Evolutionary conservation across 2,329 filamentous ascomycete genomes (phyloP).

Genomic region (Calonectria fujianensis): DNA sequence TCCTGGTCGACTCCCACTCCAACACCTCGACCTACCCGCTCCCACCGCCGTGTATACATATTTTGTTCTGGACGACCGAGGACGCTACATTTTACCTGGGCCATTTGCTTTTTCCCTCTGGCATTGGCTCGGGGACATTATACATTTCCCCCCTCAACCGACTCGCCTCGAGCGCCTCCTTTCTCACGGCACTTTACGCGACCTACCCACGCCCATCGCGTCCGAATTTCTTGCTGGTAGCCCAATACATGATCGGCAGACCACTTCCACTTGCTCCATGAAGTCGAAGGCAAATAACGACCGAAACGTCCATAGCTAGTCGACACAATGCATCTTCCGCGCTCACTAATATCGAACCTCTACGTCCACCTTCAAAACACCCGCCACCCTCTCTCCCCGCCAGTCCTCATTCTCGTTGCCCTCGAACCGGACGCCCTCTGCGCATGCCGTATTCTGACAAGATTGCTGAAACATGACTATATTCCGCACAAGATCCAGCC

Average conservation of each 20-base stretch:
- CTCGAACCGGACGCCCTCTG: slow-evolving; percentile 97
- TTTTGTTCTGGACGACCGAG: slow-evolving; percentile 26
- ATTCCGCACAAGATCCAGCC: slow-evolving; percentile 98
- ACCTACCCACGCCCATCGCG: slow-evolving; percentile 42
- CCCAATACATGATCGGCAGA: slow-evolving; percentile 33
- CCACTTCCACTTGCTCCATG: slow-evolving; percentile 50
- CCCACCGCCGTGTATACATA: slow-evolving; percentile 25
- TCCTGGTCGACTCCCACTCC: slow-evolving; percentile 25
- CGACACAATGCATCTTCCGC: slow-evolving; percentile 91
- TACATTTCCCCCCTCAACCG: not conserved
- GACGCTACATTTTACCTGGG: slow-evolving; percentile 33
- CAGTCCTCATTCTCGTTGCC: slow-evolving; percentile 92
- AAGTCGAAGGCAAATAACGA: slow-evolving; percentile 49
- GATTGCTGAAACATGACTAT: slow-evolving; percentile 96
- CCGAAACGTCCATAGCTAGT: slow-evolving; percentile 38
- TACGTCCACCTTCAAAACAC: slow-evolving; percentile 92
- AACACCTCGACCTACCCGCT: slow-evolving; percentile 19
- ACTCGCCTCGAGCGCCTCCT: not conserved
- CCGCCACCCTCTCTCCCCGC: slow-evolving; percentile 91
- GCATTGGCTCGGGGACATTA: slow-evolving; percentile 21
- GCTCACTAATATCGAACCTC: slow-evolving; percentile 89
- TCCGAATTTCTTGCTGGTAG: slow-evolving; percentile 39
- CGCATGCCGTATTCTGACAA: slow-evolving; percentile 94
- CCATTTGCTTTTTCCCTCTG: slow-evolving; percentile 25
- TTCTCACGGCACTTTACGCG: slow-evolving; percentile 47